Conservation (phyloP, 306 rosid genomes). For the Rosa rugosa region DNA sequence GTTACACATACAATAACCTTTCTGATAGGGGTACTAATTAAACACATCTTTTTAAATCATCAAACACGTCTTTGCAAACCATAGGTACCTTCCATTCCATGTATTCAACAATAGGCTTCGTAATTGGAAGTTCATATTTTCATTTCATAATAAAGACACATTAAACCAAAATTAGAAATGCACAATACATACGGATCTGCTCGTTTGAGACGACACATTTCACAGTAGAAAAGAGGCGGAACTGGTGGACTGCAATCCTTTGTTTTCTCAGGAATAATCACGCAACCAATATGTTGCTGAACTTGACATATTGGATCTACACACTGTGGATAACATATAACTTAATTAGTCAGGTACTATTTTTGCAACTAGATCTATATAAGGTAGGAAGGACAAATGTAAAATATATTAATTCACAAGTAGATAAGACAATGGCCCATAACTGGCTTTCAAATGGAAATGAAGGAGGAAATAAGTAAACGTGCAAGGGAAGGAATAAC, state of each 20-base stretch:
- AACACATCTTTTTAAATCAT: background rate
- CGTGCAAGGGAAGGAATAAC: background rate
- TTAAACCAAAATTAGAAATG: background rate
- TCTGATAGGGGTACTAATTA: background rate
- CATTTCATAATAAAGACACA: background rate
- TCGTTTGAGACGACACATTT: conserved; percentile 82
- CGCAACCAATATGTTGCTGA: conserved; percentile 90
- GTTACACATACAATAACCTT: background rate
- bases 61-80: background rate
- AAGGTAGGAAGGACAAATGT: background rate
- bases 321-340: conserved; percentile 59
- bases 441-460: background rate
- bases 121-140: background rate
- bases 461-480: background rate
- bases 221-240: conserved; percentile 82
- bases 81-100: background rate
- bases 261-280: conserved; percentile 82
- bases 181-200: conserved; percentile 86
- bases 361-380: background rate
- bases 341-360: background rate
- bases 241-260: conserved; percentile 60
- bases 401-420: too few relatives aligned
- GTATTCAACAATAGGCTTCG: background rate
- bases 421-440: conserved; percentile 1
- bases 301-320: conserved; percentile 77